Conservation (phyloP, 1,284 basidiomycete species). For the Leccinum cinnamomeum region DNA sequence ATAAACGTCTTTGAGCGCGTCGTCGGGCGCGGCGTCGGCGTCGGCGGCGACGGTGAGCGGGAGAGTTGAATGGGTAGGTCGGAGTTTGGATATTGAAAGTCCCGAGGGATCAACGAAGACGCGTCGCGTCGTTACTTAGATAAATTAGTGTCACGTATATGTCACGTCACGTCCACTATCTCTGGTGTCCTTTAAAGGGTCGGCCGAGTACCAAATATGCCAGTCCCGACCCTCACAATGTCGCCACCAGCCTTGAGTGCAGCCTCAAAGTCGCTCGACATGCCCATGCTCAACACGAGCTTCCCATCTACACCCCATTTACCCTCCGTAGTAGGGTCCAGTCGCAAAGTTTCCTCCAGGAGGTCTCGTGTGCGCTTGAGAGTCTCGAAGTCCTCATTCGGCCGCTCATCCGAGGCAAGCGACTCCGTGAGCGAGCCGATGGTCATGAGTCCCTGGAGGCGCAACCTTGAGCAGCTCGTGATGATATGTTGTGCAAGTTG, state of each 20-base stretch:
- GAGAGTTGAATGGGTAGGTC: conserved; percentile 24
- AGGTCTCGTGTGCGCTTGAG: conserved; percentile 64
- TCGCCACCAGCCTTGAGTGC: conserved; percentile 85
- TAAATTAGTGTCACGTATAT: conserved; percentile 32
- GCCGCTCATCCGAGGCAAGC: conserved; percentile 51
- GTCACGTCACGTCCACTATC: conserved; percentile 20
- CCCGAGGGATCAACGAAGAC: conserved; percentile 37
- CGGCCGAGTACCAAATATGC: conserved; percentile 81
- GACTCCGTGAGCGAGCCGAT: conserved; percentile 86
- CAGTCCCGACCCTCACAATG: conserved; percentile 89
- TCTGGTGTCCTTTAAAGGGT: conserved; percentile 43
- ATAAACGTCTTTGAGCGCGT: conserved; percentile 10
- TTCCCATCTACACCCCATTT: conserved; percentile 57
- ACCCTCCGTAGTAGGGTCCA: conserved; percentile 32
- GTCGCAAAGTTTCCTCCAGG: conserved; percentile 49
- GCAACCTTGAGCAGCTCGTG: conserved; percentile 69
- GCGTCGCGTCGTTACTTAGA: conserved; percentile 29
- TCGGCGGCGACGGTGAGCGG: conserved; percentile 29
- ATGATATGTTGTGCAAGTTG: conserved; percentile 76
- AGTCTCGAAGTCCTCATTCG: conserved; percentile 83
- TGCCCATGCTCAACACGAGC: conserved; percentile 93
- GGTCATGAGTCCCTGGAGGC: conserved; percentile 91
- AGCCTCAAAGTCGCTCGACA: conserved; percentile 93
- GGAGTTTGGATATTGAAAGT: conserved; percentile 32
- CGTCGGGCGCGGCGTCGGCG: conserved; percentile 33